Evolutionary conservation across 2,329 filamentous ascomycete genomes (phyloP), one percentile per base, ranked within the genome.

Genomic region (Cladosporium oxysporum): DNA sequence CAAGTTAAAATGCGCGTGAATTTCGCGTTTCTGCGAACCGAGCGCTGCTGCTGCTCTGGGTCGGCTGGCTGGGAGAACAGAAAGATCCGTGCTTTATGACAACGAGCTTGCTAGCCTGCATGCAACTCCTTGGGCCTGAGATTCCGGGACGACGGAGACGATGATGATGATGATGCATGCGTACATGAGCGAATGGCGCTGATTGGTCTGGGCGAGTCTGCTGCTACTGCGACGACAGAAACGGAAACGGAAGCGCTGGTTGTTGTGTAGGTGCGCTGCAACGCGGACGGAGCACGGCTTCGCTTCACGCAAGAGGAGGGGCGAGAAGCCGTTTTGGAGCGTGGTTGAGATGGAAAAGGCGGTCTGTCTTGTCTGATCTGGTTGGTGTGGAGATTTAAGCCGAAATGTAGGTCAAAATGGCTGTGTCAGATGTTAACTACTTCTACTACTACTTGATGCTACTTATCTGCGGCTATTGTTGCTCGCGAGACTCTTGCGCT

Each of bases 1-100:
- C 37, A 44, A 44, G 18, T 18, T 16, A 23, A n/a, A 31, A 50
- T 52, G 44, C 44, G 44, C 59, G 49, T 44, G 14, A 62, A 18
- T 37, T 29, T 53, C 49, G 59, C 59, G 44, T 62, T 53, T 47
- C 18, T 41, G 44, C 44, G 31, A 60, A 41, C 58, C 33, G 41
- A 26, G 58, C 62, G 66, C 67, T 44, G 37, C 23, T 26, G 23
- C 23, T 26, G 31, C 31, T 35, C 33, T 35, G 14, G 12, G 35
- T 10, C n/a, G 37, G 41, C 41, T 47, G 41, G n/a, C n/a, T 47
- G 41, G 41, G 18, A 47, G 35, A 37, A 37, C 16, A 35, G 33
- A 35, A 4, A 37, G n/a, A 55, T 55, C 52, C 52, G 52, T 55
- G 52, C 52, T 21, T 53, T n/a, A 31, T 41, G 2, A 3, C 23